These are phyloP conservation scores for Hypoxylon lenormandii DNA, from an alignment of 495 filamentous ascomycete species.

Conservation along the genomic window DNA sequence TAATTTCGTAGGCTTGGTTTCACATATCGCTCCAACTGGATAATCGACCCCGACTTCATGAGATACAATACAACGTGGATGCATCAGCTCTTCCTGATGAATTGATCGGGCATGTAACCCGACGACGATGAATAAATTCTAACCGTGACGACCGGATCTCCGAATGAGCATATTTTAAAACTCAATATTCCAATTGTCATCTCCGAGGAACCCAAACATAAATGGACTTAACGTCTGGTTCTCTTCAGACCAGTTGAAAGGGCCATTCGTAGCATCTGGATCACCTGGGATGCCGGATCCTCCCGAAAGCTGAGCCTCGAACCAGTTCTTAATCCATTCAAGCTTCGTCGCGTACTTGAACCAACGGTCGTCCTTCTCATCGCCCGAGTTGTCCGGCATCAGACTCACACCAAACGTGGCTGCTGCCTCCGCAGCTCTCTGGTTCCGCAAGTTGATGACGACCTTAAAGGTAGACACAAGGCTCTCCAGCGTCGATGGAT, in stretches of 20 bases:
- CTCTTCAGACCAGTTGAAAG: constrained; percentile 20
- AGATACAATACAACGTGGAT: not conserved
- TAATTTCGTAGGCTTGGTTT: no score
- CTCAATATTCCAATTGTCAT: constrained; percentile 40
- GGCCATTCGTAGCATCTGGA: not conserved
- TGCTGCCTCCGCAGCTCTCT: constrained; percentile 31
- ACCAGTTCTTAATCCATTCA: constrained; percentile 42
- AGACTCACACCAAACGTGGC: constrained; percentile 11
- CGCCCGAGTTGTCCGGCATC: constrained; percentile 28
- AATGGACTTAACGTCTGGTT: constrained; percentile 41
- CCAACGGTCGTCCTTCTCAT: constrained; percentile 33
- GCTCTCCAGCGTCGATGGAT: constrained; percentile 33
- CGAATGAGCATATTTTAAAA: constrained; percentile 17
- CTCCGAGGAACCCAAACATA: constrained; percentile 37
- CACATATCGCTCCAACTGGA: no score
- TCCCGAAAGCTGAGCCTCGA: constrained; percentile 19
- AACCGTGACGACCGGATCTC: no score
- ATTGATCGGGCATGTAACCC: no score
- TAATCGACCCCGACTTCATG: not conserved
- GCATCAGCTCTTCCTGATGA: no score
- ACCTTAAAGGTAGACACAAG: constrained; percentile 21
- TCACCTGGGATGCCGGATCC: constrained; percentile 2
- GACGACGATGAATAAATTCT: no score
- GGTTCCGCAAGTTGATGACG: constrained; percentile 18
- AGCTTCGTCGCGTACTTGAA: constrained; percentile 33